Base-by-base conservation (phyloP, 2,329 filamentous ascomycete species). In the Sporothrix mexicana region DNA sequence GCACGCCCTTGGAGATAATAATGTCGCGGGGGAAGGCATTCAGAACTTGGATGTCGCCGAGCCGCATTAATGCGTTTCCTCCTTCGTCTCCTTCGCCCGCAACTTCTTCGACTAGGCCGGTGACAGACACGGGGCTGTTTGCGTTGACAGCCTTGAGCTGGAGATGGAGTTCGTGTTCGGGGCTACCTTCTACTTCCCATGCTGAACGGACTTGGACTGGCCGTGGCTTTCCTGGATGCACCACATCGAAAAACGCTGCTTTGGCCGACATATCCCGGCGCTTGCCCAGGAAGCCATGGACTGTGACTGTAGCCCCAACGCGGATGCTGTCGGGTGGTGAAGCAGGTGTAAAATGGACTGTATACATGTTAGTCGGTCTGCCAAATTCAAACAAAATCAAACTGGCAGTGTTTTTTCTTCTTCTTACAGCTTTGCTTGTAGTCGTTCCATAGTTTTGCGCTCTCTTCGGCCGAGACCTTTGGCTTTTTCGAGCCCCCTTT, bases 21-120 rank as follows among this genome's bases (percentile, higher is more conserved):
- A 97, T 90, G 75, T 95, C 89, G 59, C 88, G 88, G 0, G 92
- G 89, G 71, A 97, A 93, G 0, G 87, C 82, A 77, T 95, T 95
- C 3, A 98, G 85, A 69, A 88, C 86, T 59, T 88, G 84, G 9
- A 97, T 86, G 2, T 86, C 85, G 64, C 87, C 83, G 20, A 94
- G 81, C 5, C 86, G 84, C 10, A 76, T 6, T 0, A 74, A 66
- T 1, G 68, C 43, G 20, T 59, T 67, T 12, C 45, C 6, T 23
- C 10, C 47, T 9, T 74, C 49, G 41, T 17, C 1, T 25, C 41
- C 55, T 2, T 10, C 43, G 36, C 30, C 20, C 5, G 41, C 10
- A n/a, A 15, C 41, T 15, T 76, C 71, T 57, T 77, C 75, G 73
- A 77, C 79, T 75, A 25, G 75, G 5, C 87, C 86, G 0, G 80